Base-by-base conservation (phyloP, 257 asterid genomes). In the Linaria vulgaris region DNA sequence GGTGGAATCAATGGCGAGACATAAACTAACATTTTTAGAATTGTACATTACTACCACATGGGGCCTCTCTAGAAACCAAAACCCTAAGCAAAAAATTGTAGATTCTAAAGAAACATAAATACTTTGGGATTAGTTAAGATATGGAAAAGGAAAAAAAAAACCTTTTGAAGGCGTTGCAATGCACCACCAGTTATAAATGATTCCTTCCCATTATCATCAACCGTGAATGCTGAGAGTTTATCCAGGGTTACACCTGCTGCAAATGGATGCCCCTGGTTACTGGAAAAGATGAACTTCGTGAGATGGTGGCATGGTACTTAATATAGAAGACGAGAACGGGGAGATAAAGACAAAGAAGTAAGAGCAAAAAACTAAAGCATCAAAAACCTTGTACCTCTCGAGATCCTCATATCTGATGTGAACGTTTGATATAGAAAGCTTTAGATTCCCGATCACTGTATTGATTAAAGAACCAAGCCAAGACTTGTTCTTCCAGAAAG, bases 371-470 rank as follows among this genome's bases (percentile, higher is more conserved):
- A 67, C 20, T 13, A 41, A 37, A 58, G 58, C 66, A 65, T 62
- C 69, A 31, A 69, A 69, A 58, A 64, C 23, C 24, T 55, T 68
- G 47, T 80, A 92, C 99, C 99, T 92, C 82, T 92, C 99, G 70
- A 80, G 76, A 85, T 92, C 99, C 79, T 87, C 99, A 57, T 92
- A 92, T 89, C 99, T 85, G 84, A 92, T 79, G 81, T 92, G 99
- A 69, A 92, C 81, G 71, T 92, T 89, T 44, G 97, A 89, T 73
- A 92, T 82, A 61, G 97, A 87, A 73, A 92, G 97, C 94, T 85
- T 92, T 77, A 92, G 70, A 79, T 92, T 92, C 82, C 99, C 99
- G 44, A 92, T 87, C 69, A 92, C 90, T 43, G 97, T 92, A 84
- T 84, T 82, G 86, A 92, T 89, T 73, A 92, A 67, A 75, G 99